These are phyloP conservation scores for Poterioochromonas sp. DNA, from an alignment of 352 stramenopile species.

Conservation along the genomic window DNA sequence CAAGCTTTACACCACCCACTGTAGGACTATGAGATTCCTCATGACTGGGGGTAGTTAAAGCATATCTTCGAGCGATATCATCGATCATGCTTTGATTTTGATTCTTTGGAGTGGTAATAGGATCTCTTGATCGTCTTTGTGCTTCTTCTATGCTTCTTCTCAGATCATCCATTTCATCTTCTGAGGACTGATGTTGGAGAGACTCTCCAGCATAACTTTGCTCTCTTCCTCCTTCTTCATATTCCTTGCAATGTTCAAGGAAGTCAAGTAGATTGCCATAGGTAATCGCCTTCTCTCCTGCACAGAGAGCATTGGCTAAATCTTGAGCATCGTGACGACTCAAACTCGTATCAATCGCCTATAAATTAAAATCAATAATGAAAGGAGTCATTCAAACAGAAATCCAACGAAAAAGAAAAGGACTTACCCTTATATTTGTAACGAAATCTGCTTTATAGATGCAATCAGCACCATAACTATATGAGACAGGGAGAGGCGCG, in stretches of 20 bases:
- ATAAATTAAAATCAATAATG: neutral
- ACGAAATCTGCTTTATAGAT: constrained; percentile 7
- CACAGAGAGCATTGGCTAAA: neutral
- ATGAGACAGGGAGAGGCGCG: neutral
- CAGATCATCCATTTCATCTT: too few relatives aligned
- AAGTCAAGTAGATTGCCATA: constrained; percentile 6
- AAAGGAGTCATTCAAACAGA: neutral
- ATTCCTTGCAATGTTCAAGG: neutral
- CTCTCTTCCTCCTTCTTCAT: neutral
- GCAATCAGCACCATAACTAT: constrained; percentile 11
- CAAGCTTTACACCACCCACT: too few relatives aligned
- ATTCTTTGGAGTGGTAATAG: too few relatives aligned
- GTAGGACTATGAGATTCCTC: too few relatives aligned
- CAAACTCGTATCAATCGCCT: neutral
- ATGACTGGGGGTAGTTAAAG: too few relatives aligned
- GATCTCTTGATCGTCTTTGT: too few relatives aligned
- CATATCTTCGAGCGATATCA: too few relatives aligned
- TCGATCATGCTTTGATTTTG: too few relatives aligned
- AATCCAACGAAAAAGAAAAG: neutral
- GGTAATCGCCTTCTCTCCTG: neutral
- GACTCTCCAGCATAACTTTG: neutral
- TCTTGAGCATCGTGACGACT: neutral
- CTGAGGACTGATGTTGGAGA: too few relatives aligned
- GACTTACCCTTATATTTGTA: neutral
- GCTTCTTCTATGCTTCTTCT: too few relatives aligned